Evolutionary conservation across 805 yeast species (phyloP), one percentile per base, ranked within the genome.

Genomic region (Starmerella powellii): DNA sequence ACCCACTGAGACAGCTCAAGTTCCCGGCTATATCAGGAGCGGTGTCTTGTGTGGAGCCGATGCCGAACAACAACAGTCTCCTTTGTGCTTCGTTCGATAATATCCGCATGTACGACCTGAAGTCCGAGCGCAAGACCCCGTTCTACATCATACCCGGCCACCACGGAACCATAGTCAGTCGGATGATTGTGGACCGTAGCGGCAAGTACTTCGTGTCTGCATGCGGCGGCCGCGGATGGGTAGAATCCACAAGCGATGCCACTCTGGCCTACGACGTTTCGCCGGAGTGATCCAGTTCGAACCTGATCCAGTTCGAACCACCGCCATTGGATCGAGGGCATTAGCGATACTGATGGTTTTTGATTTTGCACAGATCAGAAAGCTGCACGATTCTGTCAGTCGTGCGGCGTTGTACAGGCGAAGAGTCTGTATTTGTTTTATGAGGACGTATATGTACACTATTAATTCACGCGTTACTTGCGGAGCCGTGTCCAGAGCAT

Each of bases 141-240:
- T 91, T 88, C 57, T 70, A 79, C 59, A 87, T 93, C 52, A 72
- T 91, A 10, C 95, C 98, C 0, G 97, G 98, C 1, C 97, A 91
- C 60, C 95, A 84, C 56, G 97, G 98, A 37, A 95, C 96, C 21
- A 74, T 76, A 2, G 65, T 91, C 27, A 80, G 94, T 37, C 75
- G 76, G 40, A 64, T 91, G 48, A 68, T 74, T 41, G 78, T 87
- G 18, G 97, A 88, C 60, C 88, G 88, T 24, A 80, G 91, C 2
- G 84, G 93, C 31, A 64, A 91, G 47, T 91, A 82, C 59, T 69
- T 91, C 79, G 72, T 88, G 5, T 80, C 94, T 55, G 78, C 96
- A 1, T 80, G 94, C 58, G 98, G 98, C 8, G 84, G 82, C 48
- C 72, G 96, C 55, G 98, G 98, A 4, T 88, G 96, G 96, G 86